These are phyloP conservation scores for Mixia osmundae DNA, from an alignment of 1,284 basidiomycete species.

Conservation along the genomic window DNA sequence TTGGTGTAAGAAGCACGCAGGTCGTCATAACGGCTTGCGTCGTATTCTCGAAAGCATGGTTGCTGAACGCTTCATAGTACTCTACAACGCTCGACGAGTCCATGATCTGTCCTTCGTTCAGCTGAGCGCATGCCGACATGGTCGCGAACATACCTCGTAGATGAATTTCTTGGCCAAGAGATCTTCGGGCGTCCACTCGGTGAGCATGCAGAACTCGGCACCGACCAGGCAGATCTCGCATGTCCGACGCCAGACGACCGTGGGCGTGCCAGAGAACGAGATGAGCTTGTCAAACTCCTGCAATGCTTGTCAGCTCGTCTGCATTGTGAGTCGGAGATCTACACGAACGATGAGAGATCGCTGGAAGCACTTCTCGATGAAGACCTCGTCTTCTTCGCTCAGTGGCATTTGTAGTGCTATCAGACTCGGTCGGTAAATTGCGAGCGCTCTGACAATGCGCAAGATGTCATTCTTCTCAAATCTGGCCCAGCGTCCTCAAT, in stretches of 20 bases:
- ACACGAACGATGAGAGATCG: slow-evolving; percentile 56
- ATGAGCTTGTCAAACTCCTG: slow-evolving; percentile 93
- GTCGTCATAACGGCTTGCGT: slow-evolving; percentile 56
- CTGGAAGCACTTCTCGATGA: slow-evolving; percentile 87
- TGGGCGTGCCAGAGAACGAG: slow-evolving; percentile 92
- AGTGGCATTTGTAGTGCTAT: slow-evolving; percentile 92
- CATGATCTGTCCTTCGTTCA: slow-evolving; percentile 8
- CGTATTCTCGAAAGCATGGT: slow-evolving; percentile 63
- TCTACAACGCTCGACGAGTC: slow-evolving; percentile 36
- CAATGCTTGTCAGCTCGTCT: background rate
- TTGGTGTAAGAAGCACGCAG: slow-evolving; percentile 59
- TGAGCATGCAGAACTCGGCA: slow-evolving; percentile 84
- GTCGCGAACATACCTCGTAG: slow-evolving; percentile 39
- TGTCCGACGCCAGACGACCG: slow-evolving; percentile 93
- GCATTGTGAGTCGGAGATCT: slow-evolving; percentile 5
- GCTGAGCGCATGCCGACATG: background rate
- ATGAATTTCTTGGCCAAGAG: slow-evolving; percentile 52
- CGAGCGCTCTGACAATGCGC: slow-evolving; percentile 75
- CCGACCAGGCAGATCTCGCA: slow-evolving; percentile 94
- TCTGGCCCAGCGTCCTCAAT: slow-evolving; percentile 25
- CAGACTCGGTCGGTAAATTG: slow-evolving; percentile 79
- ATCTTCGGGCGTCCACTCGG: slow-evolving; percentile 65
- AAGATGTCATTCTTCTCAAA: slow-evolving; percentile 91
- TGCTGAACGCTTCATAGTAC: slow-evolving; percentile 86
- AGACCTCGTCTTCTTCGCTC: slow-evolving; percentile 76